Percentiles rank a stretch among this genome's conserved stretches.
phyloP scores from a whole-genome alignment of 495 filamentous ascomycete species.

The Pyrenula aspistea region DNA sequence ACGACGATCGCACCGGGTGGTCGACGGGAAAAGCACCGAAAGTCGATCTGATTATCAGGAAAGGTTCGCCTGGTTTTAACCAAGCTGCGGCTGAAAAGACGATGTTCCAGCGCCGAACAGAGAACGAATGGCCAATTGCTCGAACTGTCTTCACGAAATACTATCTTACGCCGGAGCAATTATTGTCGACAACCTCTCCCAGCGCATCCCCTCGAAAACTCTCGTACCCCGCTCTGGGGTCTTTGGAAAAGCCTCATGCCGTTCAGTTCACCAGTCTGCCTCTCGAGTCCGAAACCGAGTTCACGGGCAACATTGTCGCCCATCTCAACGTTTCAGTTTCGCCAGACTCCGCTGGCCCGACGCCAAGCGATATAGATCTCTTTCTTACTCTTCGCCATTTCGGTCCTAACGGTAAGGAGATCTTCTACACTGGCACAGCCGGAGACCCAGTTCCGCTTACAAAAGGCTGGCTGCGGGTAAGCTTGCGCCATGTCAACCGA shows the following conservation, averaged over 20 bases:
- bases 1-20: constrained; percentile 49
- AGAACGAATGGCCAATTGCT: constrained; percentile 52
- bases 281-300: constrained; percentile 46
- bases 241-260: constrained; percentile 26
- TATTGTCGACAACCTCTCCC: constrained; percentile 13
- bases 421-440: constrained; percentile 51
- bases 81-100: constrained; percentile 39
- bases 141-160: constrained; percentile 46
- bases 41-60: constrained; percentile 44
- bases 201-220: constrained; percentile 18
- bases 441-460: constrained; percentile 31
- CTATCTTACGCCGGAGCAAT: constrained; percentile 31
- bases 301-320: constrained; percentile 54
- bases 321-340: constrained; percentile 48
- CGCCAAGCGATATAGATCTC: constrained; percentile 46
- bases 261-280: constrained; percentile 41
- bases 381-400: constrained; percentile 54
- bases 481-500: constrained; percentile 37
- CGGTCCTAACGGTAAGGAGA: constrained; percentile 38
- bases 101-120: constrained; percentile 32
- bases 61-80: constrained; percentile 52
- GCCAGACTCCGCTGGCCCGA: constrained; percentile 15
- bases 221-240: constrained; percentile 43
- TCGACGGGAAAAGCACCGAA: constrained; percentile 38
- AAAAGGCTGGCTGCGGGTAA: constrained; percentile 36